Evolutionary conservation across 2,329 filamentous ascomycete genomes (phyloP), one percentile per base, ranked within the genome.

Genomic region (Zelopaecilomyces penicillatus): DNA sequence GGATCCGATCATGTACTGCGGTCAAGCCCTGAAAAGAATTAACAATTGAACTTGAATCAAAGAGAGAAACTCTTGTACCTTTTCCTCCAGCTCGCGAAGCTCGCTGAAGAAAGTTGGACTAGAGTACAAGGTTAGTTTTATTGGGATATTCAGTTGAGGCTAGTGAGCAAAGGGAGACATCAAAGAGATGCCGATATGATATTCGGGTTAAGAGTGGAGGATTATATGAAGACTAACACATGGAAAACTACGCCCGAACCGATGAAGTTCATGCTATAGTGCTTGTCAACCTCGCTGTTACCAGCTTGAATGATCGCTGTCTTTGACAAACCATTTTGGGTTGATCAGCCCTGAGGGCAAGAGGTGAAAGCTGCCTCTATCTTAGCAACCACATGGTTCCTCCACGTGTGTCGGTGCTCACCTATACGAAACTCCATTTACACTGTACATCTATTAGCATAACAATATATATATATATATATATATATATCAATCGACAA

Each of bases 321-420:
- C 19, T 3, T 19, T 19, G 19, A 19, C 37, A 11, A 46, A 57
- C 51, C 60, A 85, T 37, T 69, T 68, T 5, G 83, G 81, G 59
- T 84, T 86, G 52, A 90, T 72, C 49, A 90, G 74, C 48, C 86
- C 86, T 45, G 79, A 85, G 27, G 82, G 77, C 41, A 83, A 66
- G 47, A 85, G 74, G 60, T 83, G 77, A 52, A 78, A 76, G 63
- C 73, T 74, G 67, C 29, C 49, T 32, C n/a, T 27, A 45, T 41
- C 44, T 61, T 45, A 60, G 39, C 48, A 19, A 39, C 10, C 12
- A 19, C 27, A 11, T n/a, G 10, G 43, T 30, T 6, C 35, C 44
- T 50, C 49, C 33, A 44, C 41, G 37, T 41, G 35, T 41, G 43
- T 36, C 41, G 44, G 47, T 44, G 53, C 50, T 40, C 45, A 65